Percentiles rank a stretch among this genome's conserved stretches.
Evolutionary conservation across 164 flowering plant species (phyloP).

Genomic region (Piper longum): DNA sequence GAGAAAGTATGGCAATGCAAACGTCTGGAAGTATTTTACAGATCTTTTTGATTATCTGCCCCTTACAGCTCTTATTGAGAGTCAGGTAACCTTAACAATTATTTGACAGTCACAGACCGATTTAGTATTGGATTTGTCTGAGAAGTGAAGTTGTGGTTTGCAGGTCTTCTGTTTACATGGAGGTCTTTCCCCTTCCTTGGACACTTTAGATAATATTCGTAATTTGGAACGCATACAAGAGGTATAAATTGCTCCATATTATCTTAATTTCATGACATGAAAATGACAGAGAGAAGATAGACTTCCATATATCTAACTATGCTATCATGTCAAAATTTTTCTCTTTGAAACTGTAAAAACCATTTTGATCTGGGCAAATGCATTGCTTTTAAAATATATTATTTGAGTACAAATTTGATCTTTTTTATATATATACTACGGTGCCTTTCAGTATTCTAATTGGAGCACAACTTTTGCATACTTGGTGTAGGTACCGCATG

Average conservation of each 20-base stretch:
- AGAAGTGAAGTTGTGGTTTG: slow-evolving; percentile 1
- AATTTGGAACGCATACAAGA: slow-evolving; percentile 37
- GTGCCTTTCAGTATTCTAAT: no score
- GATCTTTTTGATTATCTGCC: slow-evolving; percentile 43
- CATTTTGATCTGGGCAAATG: no score
- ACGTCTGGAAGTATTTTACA: slow-evolving; percentile 41
- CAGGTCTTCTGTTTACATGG: slow-evolving; percentile 40
- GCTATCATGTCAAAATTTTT: no score
- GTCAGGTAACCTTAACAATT: slow-evolving; percentile 13
- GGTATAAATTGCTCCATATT: slow-evolving; percentile 7
- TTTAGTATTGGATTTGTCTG: background rate
- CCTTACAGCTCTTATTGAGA: slow-evolving; percentile 35
- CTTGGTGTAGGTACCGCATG: slow-evolving; percentile 33
- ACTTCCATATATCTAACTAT: no score
- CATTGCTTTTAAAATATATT: no score
- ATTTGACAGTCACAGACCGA: background rate
- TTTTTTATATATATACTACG: no score
- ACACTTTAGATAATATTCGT: slow-evolving; percentile 35
- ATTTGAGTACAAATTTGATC: no score
- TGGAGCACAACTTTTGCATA: no score
- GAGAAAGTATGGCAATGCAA: slow-evolving; percentile 45
- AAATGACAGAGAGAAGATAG: no score
- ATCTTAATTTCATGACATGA: no score
- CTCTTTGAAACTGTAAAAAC: no score
- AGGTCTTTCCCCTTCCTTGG: slow-evolving; percentile 37